Percentiles rank a stretch among this genome's conserved stretches.
phyloP scores from a whole-genome alignment of 768 basidiomycete species.

The Rhodotorula toruloides region DNA sequence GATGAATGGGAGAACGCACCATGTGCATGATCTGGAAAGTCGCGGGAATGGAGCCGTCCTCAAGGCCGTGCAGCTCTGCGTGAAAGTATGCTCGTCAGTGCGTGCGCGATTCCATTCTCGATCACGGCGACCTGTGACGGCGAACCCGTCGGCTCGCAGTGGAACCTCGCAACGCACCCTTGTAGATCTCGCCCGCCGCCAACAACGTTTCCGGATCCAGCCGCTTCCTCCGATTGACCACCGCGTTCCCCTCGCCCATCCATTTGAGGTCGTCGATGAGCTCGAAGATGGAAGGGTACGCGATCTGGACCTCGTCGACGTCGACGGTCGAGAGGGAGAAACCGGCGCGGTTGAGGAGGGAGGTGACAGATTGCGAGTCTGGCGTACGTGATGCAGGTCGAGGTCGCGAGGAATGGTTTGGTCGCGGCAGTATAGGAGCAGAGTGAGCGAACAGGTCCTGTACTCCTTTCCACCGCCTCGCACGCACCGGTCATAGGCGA shows the following conservation, averaged over 20 bases:
- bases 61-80: slow-evolving; percentile 73
- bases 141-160: neutral
- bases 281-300: slow-evolving; percentile 94
- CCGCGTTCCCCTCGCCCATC: slow-evolving; percentile 95
- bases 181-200: slow-evolving; percentile 89
- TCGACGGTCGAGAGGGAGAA: slow-evolving; percentile 93
- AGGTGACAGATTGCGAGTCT: slow-evolving; percentile 92
- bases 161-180: slow-evolving; percentile 55
- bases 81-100: neutral
- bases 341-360: slow-evolving; percentile 83
- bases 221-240: slow-evolving; percentile 75
- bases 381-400: too few species aligned
- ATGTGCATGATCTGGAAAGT: slow-evolving; percentile 96
- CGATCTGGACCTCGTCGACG: slow-evolving; percentile 82
- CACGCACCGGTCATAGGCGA: slow-evolving; percentile 91
- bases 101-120: neutral
- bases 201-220: slow-evolving; percentile 74
- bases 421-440: too few species aligned
- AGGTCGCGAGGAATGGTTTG: too few species aligned
- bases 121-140: neutral
- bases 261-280: slow-evolving; percentile 84
- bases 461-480: too few species aligned
- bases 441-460: too few species aligned
- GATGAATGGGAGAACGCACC: slow-evolving; percentile 52
- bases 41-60: slow-evolving; percentile 79